Conservation (phyloP, 805 yeast genomes). For the Candida chauliodis region DNA sequence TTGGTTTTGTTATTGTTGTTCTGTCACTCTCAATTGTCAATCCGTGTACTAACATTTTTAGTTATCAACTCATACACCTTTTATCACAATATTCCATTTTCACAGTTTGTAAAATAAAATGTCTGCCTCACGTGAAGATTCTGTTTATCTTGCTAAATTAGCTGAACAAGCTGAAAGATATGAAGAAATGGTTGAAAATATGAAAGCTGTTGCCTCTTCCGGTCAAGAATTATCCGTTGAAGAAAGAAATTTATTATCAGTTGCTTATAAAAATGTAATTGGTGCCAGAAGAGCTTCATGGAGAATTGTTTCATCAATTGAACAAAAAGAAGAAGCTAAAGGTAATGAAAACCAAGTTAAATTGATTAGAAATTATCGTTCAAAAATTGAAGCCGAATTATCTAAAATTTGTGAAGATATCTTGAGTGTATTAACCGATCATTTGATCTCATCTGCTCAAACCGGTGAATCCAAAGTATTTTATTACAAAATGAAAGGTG, state of each 20-base stretch:
- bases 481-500: slow-evolving; percentile 99
- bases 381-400: slow-evolving; percentile 90
- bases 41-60: too few species aligned
- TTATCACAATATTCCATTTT: too few species aligned
- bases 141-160: slow-evolving; percentile 94
- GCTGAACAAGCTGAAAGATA: slow-evolving; percentile 99
- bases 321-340: slow-evolving; percentile 96
- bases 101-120: slow-evolving; percentile 36
- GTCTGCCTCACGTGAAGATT: slow-evolving; percentile 93
- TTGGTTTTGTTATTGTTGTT: too few species aligned
- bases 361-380: slow-evolving; percentile 89
- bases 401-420: slow-evolving; percentile 93
- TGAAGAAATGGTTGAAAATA: slow-evolving; percentile 98
- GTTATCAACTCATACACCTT: too few species aligned
- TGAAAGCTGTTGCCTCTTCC: slow-evolving; percentile 95
- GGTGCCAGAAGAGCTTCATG: slow-evolving; percentile 99
- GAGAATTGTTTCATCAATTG: slow-evolving; percentile 98
- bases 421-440: slow-evolving; percentile 78
- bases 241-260: slow-evolving; percentile 95
- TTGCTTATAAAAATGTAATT: slow-evolving; percentile 96
- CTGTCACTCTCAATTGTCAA: too few species aligned
- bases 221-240: slow-evolving; percentile 96
- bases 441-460: slow-evolving; percentile 89
- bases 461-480: slow-evolving; percentile 97
- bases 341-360: slow-evolving; percentile 89